Base-by-base conservation (phyloP, 768 basidiomycete species). In the Russula virescens region DNA sequence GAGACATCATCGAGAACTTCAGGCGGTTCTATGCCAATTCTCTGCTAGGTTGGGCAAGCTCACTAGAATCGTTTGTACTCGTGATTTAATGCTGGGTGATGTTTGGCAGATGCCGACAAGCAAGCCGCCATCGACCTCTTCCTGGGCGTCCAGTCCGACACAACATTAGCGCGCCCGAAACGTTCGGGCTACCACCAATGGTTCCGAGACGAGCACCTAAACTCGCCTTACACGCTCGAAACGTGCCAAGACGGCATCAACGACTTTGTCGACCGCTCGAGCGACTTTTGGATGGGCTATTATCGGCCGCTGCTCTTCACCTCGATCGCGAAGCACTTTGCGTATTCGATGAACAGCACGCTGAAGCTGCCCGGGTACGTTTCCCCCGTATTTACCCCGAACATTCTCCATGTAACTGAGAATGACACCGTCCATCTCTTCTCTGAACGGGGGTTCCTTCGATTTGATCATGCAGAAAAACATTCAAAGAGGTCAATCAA, bases 121-220 rank as follows among this genome's bases (percentile, higher is more conserved):
- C 97, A 99, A 75, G 81, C 89, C 10, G 95, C 96, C 7, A 99
- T 98, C 72, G 94, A 99, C 74, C 81, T 98, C n/a, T 98, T 98
- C 74, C 84, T 98, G 3, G 91, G 94, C 42, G 81, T 92, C 3
- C 79, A 83, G 58, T 59, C 60, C 26, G 78, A 80, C 53, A 80
- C 79, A 40, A 80, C 79, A 0, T 78, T 78, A 40, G 72, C 75
- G 3, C 79, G 81, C 1, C 78, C 79, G 2, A 78, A 81, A 2
- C 81, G 90, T 0, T 81, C 86, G 0, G 86, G 87, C 11, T 98
- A 98, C 72, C 84, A 83, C 67, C 79, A 88, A 55, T 98, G 96
- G 96, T 98, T 83, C 74, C 78, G 86, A 48, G 78, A 83, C n/a
- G 78, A 83, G 57, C 76, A 91, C 67, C 79, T 96, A 46, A 76